Base-by-base conservation (phyloP, 208 protist species). In the Leptomonas seymouri region DNA sequence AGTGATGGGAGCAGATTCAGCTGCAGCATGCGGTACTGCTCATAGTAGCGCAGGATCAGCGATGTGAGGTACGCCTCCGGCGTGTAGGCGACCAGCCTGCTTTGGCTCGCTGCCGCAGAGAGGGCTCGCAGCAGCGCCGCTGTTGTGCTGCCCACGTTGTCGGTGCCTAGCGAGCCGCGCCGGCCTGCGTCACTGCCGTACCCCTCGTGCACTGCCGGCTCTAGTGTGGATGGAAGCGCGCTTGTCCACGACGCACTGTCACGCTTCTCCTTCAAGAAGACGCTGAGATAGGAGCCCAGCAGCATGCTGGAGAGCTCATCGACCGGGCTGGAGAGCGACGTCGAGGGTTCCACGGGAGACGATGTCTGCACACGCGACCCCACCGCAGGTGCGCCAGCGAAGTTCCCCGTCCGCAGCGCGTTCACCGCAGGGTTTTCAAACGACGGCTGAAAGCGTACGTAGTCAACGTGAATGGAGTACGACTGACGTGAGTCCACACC, bases 401-500 rank as follows among this genome's bases (percentile, higher is more conserved):
- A 18, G 42, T 50, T 36, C 23, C 21, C 68, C 2, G 11, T 59
- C 36, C 34, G 59, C 12, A 72, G 21, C 28, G 34, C 28, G n/a
- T 34, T 34, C n/a, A 50, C 8, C 12, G 45, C 51, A 1, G 34
- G 20, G 41, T 14, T 51, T 48, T 68, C 39, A 12, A 74, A 44
- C 25, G 70, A 64, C 0, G 89, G 85, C 31, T 83, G 76, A 59
- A 94, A 85, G 45, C 89, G 89, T 7, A 94, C 64, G 68, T 91
- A 94, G 63, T 91, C 84, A 49, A 94, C 76, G 67, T 94, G 84
- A 42, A 94, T 76, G 25, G 86, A 75, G 72, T 85, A 90, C 7
- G 85, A 86, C 28, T 71, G 72, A 23, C 71, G 68, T 44, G 57
- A 31, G 30, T 76, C 74, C 3, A 41, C 53, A 14, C 45, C 72